Conservation (phyloP, 1,139 yeast species). For the Debaryomyces psychrophilus region DNA sequence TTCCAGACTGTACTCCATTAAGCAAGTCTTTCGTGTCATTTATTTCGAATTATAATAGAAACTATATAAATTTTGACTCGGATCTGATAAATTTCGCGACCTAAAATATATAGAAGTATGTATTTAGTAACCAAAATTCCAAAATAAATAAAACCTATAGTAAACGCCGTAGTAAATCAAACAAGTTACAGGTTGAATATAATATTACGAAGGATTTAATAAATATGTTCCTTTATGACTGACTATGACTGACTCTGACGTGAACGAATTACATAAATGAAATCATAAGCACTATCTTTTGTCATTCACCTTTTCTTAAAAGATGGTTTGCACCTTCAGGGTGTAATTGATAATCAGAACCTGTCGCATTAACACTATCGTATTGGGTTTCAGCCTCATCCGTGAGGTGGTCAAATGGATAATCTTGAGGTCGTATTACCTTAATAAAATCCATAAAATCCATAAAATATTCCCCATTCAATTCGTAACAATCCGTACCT, state of each 20-base stretch:
- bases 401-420: conserved; percentile 21
- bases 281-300: background rate
- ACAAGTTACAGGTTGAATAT: background rate
- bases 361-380: conserved; percentile 13
- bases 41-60: background rate
- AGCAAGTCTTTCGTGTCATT: background rate
- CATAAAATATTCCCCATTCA: conserved; percentile 53
- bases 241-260: background rate
- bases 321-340: conserved; percentile 14
- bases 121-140: background rate
- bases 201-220: no score
- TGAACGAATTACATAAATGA: no score
- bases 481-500: conserved; percentile 55
- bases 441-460: conserved; percentile 53
- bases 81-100: background rate
- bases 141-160: background rate
- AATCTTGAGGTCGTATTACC: conserved; percentile 47
- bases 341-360: conserved; percentile 25
- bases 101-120: background rate
- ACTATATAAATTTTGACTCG: background rate
- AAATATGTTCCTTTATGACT: background rate
- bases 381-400: conserved; percentile 13
- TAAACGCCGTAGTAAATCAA: background rate
- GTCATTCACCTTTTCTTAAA: conserved; percentile 14
- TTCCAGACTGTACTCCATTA: background rate